These are phyloP conservation scores for Entoloma clypeatum DNA, from an alignment of 1,284 basidiomycete species.

Conservation along the genomic window DNA sequence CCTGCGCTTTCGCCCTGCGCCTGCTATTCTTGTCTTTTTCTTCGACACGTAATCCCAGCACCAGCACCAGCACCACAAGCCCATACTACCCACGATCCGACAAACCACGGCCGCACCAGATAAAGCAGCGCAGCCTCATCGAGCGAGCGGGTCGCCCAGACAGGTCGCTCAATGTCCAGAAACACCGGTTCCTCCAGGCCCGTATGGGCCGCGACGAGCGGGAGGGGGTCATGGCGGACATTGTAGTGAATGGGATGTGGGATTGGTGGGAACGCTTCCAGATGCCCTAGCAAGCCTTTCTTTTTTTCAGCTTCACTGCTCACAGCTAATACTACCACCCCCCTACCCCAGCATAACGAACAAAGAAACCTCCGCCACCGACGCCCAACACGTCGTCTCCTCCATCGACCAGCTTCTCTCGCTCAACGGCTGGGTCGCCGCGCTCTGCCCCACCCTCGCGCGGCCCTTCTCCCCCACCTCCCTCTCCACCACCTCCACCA, in stretches of 20 bases:
- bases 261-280: conserved; percentile 94
- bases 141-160: conserved; percentile 83
- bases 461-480: conserved; percentile 88
- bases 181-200: conserved; percentile 82
- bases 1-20: conserved; percentile 34
- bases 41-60: conserved; percentile 24
- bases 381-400: conserved; percentile 81
- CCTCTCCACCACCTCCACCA: too few relatives aligned
- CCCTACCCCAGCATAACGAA: conserved; percentile 57
- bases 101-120: conserved; percentile 59
- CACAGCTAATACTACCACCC: background rate
- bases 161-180: conserved; percentile 81
- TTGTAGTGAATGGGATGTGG: conserved; percentile 70
- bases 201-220: conserved; percentile 82
- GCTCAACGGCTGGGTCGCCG: conserved; percentile 99
- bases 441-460: conserved; percentile 84
- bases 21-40: conserved; percentile 45
- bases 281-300: conserved; percentile 76
- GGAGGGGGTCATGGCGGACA: conserved; percentile 72
- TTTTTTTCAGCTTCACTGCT: conserved; percentile 1
- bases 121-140: conserved; percentile 77
- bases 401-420: conserved; percentile 89
- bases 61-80: conserved; percentile 26
- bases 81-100: too few relatives aligned
- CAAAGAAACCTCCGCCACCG: conserved; percentile 80